Percentiles rank a stretch among this genome's conserved stretches.
Conservation (phyloP, 1,139 yeast genomes). For the Dujonia santamariae region DNA sequence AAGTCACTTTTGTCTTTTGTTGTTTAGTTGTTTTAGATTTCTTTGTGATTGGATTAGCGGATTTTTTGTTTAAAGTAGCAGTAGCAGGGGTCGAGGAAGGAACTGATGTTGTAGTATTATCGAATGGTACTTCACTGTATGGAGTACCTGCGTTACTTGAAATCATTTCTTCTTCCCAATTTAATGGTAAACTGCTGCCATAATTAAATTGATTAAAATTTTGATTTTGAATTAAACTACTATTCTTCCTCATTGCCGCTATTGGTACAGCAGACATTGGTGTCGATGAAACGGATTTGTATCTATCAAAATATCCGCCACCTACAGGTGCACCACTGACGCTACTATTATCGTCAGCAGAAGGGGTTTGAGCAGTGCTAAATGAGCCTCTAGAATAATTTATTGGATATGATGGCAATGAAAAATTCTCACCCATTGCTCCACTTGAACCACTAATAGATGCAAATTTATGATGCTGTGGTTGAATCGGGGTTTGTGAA, state of each 20-base stretch:
- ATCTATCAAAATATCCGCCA: slow-evolving; percentile 5
- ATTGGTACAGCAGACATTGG: slow-evolving; percentile 1
- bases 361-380: slow-evolving; percentile 1
- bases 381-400: slow-evolving; percentile 4
- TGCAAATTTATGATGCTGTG: slow-evolving; percentile 2
- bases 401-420: slow-evolving; percentile 3
- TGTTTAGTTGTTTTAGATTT: neutral
- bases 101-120: neutral
- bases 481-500: neutral
- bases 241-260: neutral
- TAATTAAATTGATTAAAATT: slow-evolving; percentile 4
- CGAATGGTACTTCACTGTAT: neutral
- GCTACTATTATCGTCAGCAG: slow-evolving; percentile 3
- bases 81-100: slow-evolving; percentile 1
- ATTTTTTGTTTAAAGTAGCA: neutral
- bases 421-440: slow-evolving; percentile 1
- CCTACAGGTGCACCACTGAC: no score
- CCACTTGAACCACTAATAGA: no score
- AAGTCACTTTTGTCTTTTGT: slow-evolving; percentile 1
- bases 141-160: slow-evolving; percentile 3
- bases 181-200: slow-evolving; percentile 3
- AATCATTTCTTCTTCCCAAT: slow-evolving; percentile 6
- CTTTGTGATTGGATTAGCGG: neutral
- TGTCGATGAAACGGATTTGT: slow-evolving; percentile 1
- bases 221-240: slow-evolving; percentile 1